Conservation (phyloP, 2,329 filamentous ascomycete species). For the Fusarium sacchari region DNA sequence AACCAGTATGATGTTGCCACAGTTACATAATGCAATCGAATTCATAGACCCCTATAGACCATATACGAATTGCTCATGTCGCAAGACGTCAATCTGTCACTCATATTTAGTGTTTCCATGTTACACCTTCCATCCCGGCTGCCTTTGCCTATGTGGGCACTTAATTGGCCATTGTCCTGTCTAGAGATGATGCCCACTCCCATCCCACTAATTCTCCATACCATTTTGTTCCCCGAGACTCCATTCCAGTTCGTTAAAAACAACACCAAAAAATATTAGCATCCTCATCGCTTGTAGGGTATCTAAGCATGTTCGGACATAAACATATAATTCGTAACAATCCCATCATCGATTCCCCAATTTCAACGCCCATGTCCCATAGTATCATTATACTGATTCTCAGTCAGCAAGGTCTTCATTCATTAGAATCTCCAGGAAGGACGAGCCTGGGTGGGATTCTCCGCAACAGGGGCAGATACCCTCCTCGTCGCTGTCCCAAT, state of each 20-base stretch:
- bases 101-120: background rate
- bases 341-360: slow-evolving; percentile 7
- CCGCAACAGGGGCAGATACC: slow-evolving; percentile 54
- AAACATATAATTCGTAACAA: slow-evolving; percentile 31
- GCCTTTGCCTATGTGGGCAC: background rate
- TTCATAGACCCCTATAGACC: slow-evolving; percentile 8
- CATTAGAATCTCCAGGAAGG: slow-evolving; percentile 47
- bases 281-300: slow-evolving; percentile 36
- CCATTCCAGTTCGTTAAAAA: slow-evolving; percentile 22
- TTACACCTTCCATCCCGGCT: background rate
- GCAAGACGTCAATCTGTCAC: background rate
- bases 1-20: background rate
- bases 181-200: slow-evolving; percentile 9
- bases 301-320: slow-evolving; percentile 42
- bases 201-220: slow-evolving; percentile 2
- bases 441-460: slow-evolving; percentile 50
- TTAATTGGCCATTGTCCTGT: background rate
- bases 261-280: slow-evolving; percentile 19
- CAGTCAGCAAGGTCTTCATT: slow-evolving; percentile 44
- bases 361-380: slow-evolving; percentile 22
- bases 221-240: slow-evolving; percentile 15
- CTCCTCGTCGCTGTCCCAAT: slow-evolving; percentile 50
- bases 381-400: slow-evolving; percentile 33
- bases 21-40: background rate
- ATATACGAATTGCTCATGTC: background rate